These are phyloP conservation scores for Backusella macrospora DNA, from an alignment of 192 early-diverging fungal genomes.

Conservation along the genomic window DNA sequence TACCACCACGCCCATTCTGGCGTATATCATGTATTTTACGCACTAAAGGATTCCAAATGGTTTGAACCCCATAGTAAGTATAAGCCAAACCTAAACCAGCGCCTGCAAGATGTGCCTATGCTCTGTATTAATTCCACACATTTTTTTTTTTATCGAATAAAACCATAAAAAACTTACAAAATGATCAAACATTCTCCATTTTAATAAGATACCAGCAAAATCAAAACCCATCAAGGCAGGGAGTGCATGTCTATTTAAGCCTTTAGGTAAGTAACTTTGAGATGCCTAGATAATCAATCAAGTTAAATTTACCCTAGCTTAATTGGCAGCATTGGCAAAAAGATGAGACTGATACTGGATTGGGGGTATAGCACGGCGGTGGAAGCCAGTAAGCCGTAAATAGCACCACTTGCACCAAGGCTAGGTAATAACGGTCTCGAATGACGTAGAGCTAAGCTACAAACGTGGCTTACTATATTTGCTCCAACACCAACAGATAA, in stretches of 20 bases:
- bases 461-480: slow-evolving; percentile 66
- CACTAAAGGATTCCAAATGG: slow-evolving; percentile 48
- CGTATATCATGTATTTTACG: slow-evolving; percentile 31
- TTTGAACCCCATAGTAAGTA: slow-evolving; percentile 50
- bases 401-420: slow-evolving; percentile 84
- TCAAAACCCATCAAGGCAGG: slow-evolving; percentile 74
- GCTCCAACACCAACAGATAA: slow-evolving; percentile 68
- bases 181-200: slow-evolving; percentile 81
- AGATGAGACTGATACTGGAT: slow-evolving; percentile 60
- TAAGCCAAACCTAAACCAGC: slow-evolving; percentile 65
- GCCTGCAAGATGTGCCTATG: slow-evolving; percentile 68
- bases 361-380: slow-evolving; percentile 61
- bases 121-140: not conserved
- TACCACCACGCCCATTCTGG: slow-evolving; percentile 14
- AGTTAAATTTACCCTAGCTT: slow-evolving; percentile 32
- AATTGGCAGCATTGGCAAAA: slow-evolving; percentile 59
- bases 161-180: slow-evolving; percentile 50
- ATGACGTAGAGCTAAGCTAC: slow-evolving; percentile 46
- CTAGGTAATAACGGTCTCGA: slow-evolving; percentile 56
- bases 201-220: slow-evolving; percentile 66
- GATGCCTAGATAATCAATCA: not conserved
- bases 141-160: not conserved
- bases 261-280: slow-evolving; percentile 30
- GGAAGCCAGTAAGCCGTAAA: slow-evolving; percentile 71
- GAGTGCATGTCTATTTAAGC: slow-evolving; percentile 61